phyloP scores from a whole-genome alignment of 1,284 basidiomycete species.

The Tetrapyrgos nigripes region DNA sequence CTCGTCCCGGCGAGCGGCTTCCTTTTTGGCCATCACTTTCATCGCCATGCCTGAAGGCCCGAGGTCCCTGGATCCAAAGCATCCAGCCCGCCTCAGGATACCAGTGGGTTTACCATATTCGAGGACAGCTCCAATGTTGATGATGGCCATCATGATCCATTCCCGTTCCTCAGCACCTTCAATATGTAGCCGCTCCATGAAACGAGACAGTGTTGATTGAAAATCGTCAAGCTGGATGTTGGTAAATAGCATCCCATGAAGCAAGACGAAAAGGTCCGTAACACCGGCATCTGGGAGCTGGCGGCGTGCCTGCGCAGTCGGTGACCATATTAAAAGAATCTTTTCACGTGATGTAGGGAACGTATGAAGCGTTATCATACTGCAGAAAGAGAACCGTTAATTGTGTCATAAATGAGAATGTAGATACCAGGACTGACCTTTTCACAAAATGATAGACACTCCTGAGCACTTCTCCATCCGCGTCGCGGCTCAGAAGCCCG shows the following conservation, averaged over 20 bases:
- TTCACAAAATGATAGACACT: slow-evolving; percentile 96
- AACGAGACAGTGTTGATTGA: slow-evolving; percentile 77
- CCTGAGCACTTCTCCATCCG: slow-evolving; percentile 83
- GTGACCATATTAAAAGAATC: slow-evolving; percentile 85
- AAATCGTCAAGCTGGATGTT: slow-evolving; percentile 95
- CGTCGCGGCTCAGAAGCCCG: slow-evolving; percentile 86
- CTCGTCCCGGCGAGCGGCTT: slow-evolving; percentile 24
- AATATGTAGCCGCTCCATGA: slow-evolving; percentile 86
- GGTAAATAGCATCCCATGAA: slow-evolving; percentile 97
- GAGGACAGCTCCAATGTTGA: slow-evolving; percentile 84
- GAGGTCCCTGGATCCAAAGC: slow-evolving; percentile 45
- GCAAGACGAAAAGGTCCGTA: slow-evolving; percentile 86
- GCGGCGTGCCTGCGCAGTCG: slow-evolving; percentile 72
- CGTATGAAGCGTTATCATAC: slow-evolving; percentile 90
- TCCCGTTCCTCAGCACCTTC: slow-evolving; percentile 84
- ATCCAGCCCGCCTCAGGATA: slow-evolving; percentile 67
- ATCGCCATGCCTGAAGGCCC: slow-evolving; percentile 41
- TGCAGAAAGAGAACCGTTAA: slow-evolving; percentile 33
- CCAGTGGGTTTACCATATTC: slow-evolving; percentile 89
- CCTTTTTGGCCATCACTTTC: slow-evolving; percentile 53
- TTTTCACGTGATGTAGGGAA: slow-evolving; percentile 89
- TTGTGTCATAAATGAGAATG: slow-evolving; percentile 16
- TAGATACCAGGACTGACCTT: slow-evolving; percentile 60
- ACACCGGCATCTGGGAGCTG: slow-evolving; percentile 79
- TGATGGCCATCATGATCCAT: slow-evolving; percentile 95